phyloP scores from a whole-genome alignment of 371 early-diverging fungal species.

The Nematocida parisii region DNA sequence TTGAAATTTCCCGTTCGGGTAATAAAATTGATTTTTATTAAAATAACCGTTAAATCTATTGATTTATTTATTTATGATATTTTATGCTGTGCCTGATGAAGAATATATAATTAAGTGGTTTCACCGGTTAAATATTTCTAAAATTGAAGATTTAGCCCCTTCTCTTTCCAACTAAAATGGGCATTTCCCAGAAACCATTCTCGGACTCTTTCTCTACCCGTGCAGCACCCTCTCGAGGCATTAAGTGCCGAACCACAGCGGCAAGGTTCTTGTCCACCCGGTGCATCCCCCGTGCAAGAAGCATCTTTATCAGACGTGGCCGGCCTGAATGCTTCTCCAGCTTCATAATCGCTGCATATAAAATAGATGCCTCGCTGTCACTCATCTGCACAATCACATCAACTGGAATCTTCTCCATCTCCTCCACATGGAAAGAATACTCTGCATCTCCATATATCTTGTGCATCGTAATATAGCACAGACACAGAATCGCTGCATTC shows the following conservation, averaged over 20 bases:
- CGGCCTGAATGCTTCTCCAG: conserved; percentile 31
- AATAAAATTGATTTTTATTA: no score
- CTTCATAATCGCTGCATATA: conserved; percentile 10
- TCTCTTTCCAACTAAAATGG: not conserved
- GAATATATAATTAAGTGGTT: no score
- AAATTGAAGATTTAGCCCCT: no score
- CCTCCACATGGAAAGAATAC: conserved; percentile 50
- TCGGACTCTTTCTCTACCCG: not conserved
- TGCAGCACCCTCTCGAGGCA: conserved; percentile 38
- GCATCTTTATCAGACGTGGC: conserved; percentile 31
- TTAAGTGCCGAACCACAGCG: conserved; percentile 20
- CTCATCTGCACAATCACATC: conserved; percentile 20
- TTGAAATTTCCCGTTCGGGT: no score
- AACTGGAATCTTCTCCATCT: conserved; percentile 32
- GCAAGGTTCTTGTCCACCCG: conserved; percentile 23
- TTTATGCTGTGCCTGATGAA: no score
- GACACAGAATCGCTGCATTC: conserved; percentile 16
- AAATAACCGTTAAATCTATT: no score
- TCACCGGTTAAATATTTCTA: no score
- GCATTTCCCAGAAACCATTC: conserved; percentile 45
- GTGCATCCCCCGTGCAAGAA: conserved; percentile 50
- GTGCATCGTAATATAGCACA: conserved; percentile 38
- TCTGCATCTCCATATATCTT: conserved; percentile 33
- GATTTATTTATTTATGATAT: no score
- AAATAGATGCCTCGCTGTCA: conserved; percentile 9